These are phyloP conservation scores for Pythium brassicae DNA, from an alignment of 352 stramenopile genomes.

Conservation along the genomic window DNA sequence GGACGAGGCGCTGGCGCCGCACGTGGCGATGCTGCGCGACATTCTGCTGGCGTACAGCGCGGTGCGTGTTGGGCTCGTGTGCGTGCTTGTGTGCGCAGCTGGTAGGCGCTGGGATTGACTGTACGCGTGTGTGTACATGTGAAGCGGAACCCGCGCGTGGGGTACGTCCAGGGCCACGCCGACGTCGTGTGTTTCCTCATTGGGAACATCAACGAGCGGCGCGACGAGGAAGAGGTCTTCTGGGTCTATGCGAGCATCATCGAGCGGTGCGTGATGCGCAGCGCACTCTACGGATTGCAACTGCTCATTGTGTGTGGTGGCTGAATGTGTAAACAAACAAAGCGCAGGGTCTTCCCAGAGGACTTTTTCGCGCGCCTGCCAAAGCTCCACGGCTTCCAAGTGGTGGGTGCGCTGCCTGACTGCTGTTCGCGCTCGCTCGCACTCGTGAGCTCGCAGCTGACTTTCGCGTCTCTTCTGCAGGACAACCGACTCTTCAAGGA, in stretches of 20 bases:
- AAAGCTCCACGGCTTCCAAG: conserved; percentile 72
- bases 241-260: conserved; percentile 74
- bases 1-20: conserved; percentile 25
- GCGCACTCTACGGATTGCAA: no score
- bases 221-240: conserved; percentile 57
- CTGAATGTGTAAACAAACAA: neutral
- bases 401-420: conserved; percentile 32
- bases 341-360: conserved; percentile 51
- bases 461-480: conserved; percentile 10
- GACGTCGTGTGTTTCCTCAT: conserved; percentile 71
- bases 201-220: conserved; percentile 29
- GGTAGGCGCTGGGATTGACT: no score
- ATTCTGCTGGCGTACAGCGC: conserved; percentile 60
- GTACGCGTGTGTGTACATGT: neutral
- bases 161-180: conserved; percentile 71
- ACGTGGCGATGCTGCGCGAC: conserved; percentile 37
- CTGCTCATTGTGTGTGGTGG: no score
- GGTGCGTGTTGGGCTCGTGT: conserved; percentile 18
- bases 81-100: neutral
- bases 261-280: conserved; percentile 44
- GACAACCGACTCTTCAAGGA: conserved; percentile 59
- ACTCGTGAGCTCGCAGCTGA: neutral
- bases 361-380: conserved; percentile 68
- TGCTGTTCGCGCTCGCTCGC: neutral
- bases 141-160: conserved; percentile 61